These are phyloP conservation scores for Hyphopichia pseudoburtonii DNA, from an alignment of 1,139 yeast species.

Conservation along the genomic window DNA sequence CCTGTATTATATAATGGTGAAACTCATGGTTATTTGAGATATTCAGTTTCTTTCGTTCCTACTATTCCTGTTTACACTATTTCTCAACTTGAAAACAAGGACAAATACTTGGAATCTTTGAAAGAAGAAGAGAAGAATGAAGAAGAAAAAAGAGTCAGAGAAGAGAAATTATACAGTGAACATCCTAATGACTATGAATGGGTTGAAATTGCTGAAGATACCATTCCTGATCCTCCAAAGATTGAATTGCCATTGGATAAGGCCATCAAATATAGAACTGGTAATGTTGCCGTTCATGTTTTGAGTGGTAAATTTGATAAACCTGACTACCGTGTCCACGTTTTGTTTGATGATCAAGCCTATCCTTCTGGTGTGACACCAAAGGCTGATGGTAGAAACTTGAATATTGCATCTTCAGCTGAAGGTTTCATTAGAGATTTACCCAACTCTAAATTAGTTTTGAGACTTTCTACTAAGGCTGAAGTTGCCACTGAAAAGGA, in stretches of 20 bases:
- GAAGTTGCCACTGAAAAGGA: slow-evolving; percentile 50
- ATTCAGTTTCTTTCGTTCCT: slow-evolving; percentile 65
- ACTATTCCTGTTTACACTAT: slow-evolving; percentile 60
- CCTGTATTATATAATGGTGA: slow-evolving; percentile 45
- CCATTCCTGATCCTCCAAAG: slow-evolving; percentile 43
- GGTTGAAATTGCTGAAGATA: slow-evolving; percentile 54
- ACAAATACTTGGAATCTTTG: slow-evolving; percentile 30
- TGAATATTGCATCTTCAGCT: slow-evolving; percentile 46
- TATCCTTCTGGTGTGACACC: slow-evolving; percentile 59
- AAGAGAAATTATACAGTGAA: slow-evolving; percentile 52
- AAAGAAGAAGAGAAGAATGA: slow-evolving; percentile 36
- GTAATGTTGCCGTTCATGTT: slow-evolving; percentile 57
- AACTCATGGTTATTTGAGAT: slow-evolving; percentile 50
- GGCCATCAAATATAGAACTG: slow-evolving; percentile 56
- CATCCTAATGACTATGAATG: slow-evolving; percentile 65
- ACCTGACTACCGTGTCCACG: slow-evolving; percentile 53
- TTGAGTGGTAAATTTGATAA: slow-evolving; percentile 47
- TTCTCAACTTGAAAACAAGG: slow-evolving; percentile 46
- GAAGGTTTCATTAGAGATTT: slow-evolving; percentile 69
- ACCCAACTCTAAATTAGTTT: slow-evolving; percentile 53
- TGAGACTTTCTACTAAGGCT: slow-evolving; percentile 55
- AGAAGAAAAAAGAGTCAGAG: slow-evolving; percentile 32
- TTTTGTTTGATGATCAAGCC: slow-evolving; percentile 62
- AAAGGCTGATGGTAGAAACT: slow-evolving; percentile 36
- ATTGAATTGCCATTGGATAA: slow-evolving; percentile 53